Evolutionary conservation across 768 basidiomycete species (phyloP).

Genomic region (Rhodotorula babjevae): DNA sequence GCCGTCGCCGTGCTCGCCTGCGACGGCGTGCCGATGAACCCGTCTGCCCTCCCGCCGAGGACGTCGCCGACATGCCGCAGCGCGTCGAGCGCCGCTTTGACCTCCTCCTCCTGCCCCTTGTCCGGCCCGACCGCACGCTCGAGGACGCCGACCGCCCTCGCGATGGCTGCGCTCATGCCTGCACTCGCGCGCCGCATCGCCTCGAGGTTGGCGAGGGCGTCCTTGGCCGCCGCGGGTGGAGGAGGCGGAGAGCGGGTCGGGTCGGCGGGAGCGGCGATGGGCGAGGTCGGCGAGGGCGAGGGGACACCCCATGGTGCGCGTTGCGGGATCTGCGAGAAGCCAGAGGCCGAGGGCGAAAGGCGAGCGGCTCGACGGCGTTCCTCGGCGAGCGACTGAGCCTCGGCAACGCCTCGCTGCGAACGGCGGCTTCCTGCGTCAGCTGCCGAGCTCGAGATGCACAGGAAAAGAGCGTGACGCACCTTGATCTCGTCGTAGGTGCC

Average conservation of each 20-base stretch:
- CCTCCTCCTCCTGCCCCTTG: not conserved
- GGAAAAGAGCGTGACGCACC: slow-evolving; percentile 7
- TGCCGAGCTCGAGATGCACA: no score
- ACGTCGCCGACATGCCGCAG: slow-evolving; percentile 34
- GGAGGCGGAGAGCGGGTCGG: slow-evolving; percentile 1
- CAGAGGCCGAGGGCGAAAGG: not conserved
- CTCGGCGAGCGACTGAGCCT: slow-evolving; percentile 23
- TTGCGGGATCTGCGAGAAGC: slow-evolving; percentile 35
- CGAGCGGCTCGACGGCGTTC: slow-evolving; percentile 18
- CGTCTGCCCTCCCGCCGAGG: slow-evolving; percentile 12
- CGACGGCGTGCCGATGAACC: slow-evolving; percentile 15
- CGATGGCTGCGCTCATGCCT: no score
- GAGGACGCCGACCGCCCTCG: not conserved
- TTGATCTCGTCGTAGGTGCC: slow-evolving; percentile 37
- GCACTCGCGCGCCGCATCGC: slow-evolving; percentile 1
- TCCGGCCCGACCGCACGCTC: not conserved
- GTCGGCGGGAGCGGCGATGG: not conserved
- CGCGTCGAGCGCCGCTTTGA: slow-evolving; percentile 31
- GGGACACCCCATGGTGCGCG: slow-evolving; percentile 25
- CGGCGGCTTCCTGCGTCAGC: rapidly evolving
- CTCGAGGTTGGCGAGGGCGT: slow-evolving; percentile 28
- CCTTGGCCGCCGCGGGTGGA: not conserved
- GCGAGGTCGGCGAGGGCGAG: not conserved
- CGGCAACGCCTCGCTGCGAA: slow-evolving; percentile 22
- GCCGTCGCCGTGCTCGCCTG: not conserved